Base-by-base conservation (phyloP, 441 rosid species). In the Caryocar brasiliense region DNA sequence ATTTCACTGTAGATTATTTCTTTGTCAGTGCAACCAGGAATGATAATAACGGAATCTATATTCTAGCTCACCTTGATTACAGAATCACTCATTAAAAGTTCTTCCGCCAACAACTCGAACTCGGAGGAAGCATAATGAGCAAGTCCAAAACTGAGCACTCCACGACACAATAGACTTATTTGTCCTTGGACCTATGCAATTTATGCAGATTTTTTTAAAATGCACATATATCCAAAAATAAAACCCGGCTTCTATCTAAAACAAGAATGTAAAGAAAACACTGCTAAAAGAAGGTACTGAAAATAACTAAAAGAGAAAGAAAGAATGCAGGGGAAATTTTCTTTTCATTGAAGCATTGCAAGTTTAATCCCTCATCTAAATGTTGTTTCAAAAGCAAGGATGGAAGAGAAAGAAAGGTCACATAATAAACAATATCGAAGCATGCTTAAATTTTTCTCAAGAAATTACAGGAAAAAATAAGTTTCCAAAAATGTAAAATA, bases 21-120 rank as follows among this genome's bases (percentile, higher is more conserved):
- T 54, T 49, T 22, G 34, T 32, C 37, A 51, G 48, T 27, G 2
- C 17, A 28, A 1, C 51, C 13, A 39, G 36, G 12, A 43, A 22
- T 6, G n/a, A n/a, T n/a, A n/a, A n/a, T n/a, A n/a, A n/a, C n/a
- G n/a, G n/a, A n/a, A n/a, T n/a, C n/a, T n/a, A n/a, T n/a, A n/a
- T 25, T 51, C 28, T n/a, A 38, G 28, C 53, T 68, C 59, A 74
- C 99, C 96, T 85, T 80, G 64, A 94, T 80, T 46, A 75, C 64
- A 42, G 99, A 86, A 74, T 94, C 96, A 38, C 99, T 94, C 99
- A 94, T 90, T 46, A 94, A 72, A 56, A 94, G 80, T 64, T 94
- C 99, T 77, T 94, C 99, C 3, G 98, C 96, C 72, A 86, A 70
- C 63, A 94, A 56, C 71, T 94, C 99, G 71, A 94, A 94, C 66